A percentile compares a stretch with the other conserved stretches of the same genome.
phyloP scores from a whole-genome alignment of 495 filamentous ascomycete genomes.

The Cetradonia linearis region DNA sequence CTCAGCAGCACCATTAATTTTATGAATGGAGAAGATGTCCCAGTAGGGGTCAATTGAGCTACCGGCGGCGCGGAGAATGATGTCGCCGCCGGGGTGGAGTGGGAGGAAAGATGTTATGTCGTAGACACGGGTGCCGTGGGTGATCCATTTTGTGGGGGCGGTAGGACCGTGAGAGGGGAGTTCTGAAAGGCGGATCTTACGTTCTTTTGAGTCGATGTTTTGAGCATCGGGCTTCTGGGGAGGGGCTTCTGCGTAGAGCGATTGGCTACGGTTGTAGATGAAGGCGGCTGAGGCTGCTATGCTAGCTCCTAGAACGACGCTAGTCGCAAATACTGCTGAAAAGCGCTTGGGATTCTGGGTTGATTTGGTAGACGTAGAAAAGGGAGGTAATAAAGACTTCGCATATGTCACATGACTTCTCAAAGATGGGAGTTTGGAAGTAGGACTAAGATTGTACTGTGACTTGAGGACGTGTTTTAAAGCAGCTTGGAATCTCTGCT shows the following conservation, averaged over 20 bases:
- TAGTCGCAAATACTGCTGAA: too few species aligned
- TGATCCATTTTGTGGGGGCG: constrained; percentile 42
- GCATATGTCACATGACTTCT: background rate
- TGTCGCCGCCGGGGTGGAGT: constrained; percentile 48
- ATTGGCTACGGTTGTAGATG: background rate
- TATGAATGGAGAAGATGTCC: constrained; percentile 54
- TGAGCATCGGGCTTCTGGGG: background rate
- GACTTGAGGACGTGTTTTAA: background rate
- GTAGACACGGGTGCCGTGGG: constrained; percentile 44
- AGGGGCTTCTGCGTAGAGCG: constrained; percentile 7
- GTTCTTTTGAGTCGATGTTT: background rate
- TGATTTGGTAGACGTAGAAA: background rate
- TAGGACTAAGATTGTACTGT: background rate
- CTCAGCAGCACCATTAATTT: constrained; percentile 45
- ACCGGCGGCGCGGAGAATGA: constrained; percentile 49
- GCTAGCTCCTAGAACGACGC: background rate
- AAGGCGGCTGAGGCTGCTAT: background rate
- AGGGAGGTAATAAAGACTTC: background rate
- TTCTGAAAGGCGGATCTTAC: constrained; percentile 37
- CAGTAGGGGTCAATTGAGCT: constrained; percentile 50
- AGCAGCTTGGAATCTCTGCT: background rate
- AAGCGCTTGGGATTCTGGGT: background rate
- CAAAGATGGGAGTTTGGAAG: background rate
- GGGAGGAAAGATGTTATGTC: constrained; percentile 50
- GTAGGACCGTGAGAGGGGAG: constrained; percentile 39